A percentile compares a stretch with the other conserved stretches of the same genome.
Conservation (phyloP, 495 filamentous ascomycete species). For the Podospora fimiseda region DNA sequence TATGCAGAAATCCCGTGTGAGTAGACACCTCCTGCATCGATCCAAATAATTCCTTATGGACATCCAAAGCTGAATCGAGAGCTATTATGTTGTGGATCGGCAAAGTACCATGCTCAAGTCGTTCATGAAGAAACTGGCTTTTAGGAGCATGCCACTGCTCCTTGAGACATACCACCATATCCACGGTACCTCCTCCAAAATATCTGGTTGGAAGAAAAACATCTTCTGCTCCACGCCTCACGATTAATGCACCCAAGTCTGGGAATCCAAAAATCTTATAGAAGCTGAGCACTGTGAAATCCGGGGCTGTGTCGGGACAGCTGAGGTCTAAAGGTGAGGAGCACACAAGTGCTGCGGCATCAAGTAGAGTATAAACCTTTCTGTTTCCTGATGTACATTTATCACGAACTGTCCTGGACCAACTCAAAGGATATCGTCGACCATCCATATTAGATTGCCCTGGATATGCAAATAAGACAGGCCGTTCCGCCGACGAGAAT, state of each 20-base stretch:
- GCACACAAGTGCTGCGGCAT: slow-evolving; percentile 78
- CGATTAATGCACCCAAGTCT: slow-evolving; percentile 80
- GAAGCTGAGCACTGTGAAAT: slow-evolving; percentile 86
- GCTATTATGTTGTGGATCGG: slow-evolving; percentile 86
- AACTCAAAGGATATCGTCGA: slow-evolving; percentile 63
- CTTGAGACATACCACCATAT: slow-evolving; percentile 58
- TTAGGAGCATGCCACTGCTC: slow-evolving; percentile 74
- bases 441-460: slow-evolving; percentile 94
- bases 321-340: slow-evolving; percentile 71
- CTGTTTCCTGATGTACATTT: slow-evolving; percentile 2
- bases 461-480: slow-evolving; percentile 71
- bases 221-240: slow-evolving; percentile 60
- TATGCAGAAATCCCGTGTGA: slow-evolving; percentile 66
- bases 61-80: slow-evolving; percentile 62
- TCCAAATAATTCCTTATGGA: slow-evolving; percentile 62
- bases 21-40: slow-evolving; percentile 62
- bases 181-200: slow-evolving; percentile 94
- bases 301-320: slow-evolving; percentile 55
- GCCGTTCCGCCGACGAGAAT: slow-evolving; percentile 6
- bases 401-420: slow-evolving; percentile 53
- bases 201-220: slow-evolving; percentile 63
- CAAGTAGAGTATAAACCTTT: slow-evolving; percentile 66
- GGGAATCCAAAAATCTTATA: slow-evolving; percentile 98
- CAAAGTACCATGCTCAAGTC: slow-evolving; percentile 83
- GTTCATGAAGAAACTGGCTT: slow-evolving; percentile 63